Percentiles rank a stretch among this genome's conserved stretches.
These are phyloP conservation scores for Ophiocordyceps unilateralis DNA, from an alignment of 2,329 filamentous ascomycete genomes.

Conservation along the genomic window DNA sequence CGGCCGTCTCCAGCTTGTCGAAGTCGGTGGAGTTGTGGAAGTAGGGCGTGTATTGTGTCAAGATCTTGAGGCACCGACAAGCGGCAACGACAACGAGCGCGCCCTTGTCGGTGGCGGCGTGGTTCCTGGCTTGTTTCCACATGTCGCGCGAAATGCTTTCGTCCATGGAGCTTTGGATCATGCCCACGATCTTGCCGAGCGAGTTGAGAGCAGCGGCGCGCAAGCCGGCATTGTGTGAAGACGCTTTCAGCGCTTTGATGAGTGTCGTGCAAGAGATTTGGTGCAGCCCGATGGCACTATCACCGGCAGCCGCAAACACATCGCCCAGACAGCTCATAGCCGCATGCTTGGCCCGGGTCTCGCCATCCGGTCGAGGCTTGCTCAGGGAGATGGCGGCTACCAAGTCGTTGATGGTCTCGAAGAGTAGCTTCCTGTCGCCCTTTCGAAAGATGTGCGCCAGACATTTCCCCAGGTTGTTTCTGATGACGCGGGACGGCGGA, in stretches of 20 bases:
- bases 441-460: conserved; percentile 68
- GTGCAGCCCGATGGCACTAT: conserved; percentile 76
- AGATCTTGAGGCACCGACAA: conserved; percentile 59
- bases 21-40: conserved; percentile 85
- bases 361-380: conserved; percentile 60
- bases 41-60: conserved; percentile 56
- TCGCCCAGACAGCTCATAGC: conserved; percentile 76
- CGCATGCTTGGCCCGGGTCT: conserved; percentile 67
- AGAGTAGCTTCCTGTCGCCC: conserved; percentile 80
- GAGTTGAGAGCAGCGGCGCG: conserved; percentile 63
- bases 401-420: conserved; percentile 87
- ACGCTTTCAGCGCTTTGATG: conserved; percentile 63
- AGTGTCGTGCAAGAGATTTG: conserved; percentile 55
- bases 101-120: conserved; percentile 66
- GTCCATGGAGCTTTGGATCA: conserved; percentile 63
- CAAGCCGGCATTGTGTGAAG: conserved; percentile 65
- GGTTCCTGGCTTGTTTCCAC: conserved; percentile 77
- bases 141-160: conserved; percentile 74
- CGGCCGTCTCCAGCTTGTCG: conserved; percentile 63
- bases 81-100: conserved; percentile 62
- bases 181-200: conserved; percentile 57
- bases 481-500: conserved; percentile 70
- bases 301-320: conserved; percentile 80
- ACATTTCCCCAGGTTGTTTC: conserved; percentile 75
- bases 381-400: conserved; percentile 52